A percentile compares a stretch with the other conserved stretches of the same genome.
Evolutionary conservation across 164 flowering plant species (phyloP).

Genomic region (Stephania japonica): DNA sequence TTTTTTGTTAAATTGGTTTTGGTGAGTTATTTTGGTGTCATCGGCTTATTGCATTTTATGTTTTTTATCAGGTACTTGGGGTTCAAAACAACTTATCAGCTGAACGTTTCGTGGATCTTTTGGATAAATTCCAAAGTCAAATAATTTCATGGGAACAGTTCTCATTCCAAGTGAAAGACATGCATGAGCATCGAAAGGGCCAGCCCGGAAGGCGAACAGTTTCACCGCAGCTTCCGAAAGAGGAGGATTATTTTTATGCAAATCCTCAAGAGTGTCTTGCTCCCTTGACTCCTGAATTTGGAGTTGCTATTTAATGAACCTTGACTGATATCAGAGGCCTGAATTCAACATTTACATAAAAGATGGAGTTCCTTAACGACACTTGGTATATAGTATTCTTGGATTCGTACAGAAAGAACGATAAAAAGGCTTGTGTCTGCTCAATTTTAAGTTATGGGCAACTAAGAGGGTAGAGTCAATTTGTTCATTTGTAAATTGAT

Average conservation of each 20-base stretch:
- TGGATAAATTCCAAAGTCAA: constrained; percentile 36
- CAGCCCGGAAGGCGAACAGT: constrained; percentile 47
- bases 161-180: constrained; percentile 49
- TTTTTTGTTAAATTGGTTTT: not conserved
- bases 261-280: constrained; percentile 78
- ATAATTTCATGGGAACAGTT: constrained; percentile 68
- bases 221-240: constrained; percentile 75
- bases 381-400: not conserved
- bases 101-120: constrained; percentile 63
- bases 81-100: constrained; percentile 58
- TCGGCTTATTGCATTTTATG: not conserved
- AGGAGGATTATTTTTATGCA: constrained; percentile 81
- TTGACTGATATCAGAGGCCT: not conserved
- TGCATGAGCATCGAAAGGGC: constrained; percentile 67
- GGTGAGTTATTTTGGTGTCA: not conserved
- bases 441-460: constrained; percentile 3
- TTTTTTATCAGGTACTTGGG: constrained; percentile 56
- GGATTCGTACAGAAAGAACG: not conserved
- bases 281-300: constrained; percentile 8
- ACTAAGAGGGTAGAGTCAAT: not conserved
- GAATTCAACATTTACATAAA: not conserved
- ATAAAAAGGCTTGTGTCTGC: not conserved
- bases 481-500: too few relatives aligned
- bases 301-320: not conserved
- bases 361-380: not conserved